These are phyloP conservation scores for Penicillium brevicompactum DNA, from an alignment of 2,329 filamentous ascomycete species.

Conservation along the genomic window DNA sequence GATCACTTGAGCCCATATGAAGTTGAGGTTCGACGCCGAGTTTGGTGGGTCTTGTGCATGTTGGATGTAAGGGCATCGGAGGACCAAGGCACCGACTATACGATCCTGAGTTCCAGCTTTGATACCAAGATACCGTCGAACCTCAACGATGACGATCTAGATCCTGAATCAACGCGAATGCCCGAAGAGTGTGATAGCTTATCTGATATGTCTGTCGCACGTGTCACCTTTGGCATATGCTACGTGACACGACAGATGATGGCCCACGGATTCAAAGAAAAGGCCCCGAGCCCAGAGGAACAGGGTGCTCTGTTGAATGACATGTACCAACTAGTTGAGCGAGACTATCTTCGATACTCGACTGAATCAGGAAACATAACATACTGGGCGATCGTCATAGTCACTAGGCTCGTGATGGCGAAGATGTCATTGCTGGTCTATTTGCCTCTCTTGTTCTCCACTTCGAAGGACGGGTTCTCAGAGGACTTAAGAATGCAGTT, in stretches of 20 bases:
- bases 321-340: conserved; percentile 48
- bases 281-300: conserved; percentile 39
- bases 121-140: conserved; percentile 59
- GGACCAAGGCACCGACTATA: conserved; percentile 65
- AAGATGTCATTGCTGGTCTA: conserved; percentile 54
- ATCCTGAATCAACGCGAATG: conserved; percentile 49
- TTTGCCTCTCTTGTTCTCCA: conserved; percentile 53
- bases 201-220: conserved; percentile 55
- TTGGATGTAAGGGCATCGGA: conserved; percentile 64
- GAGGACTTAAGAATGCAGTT: conserved; percentile 40
- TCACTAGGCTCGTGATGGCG: conserved; percentile 41
- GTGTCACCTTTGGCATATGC: conserved; percentile 42
- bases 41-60: conserved; percentile 47
- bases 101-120: conserved; percentile 59
- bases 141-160: conserved; percentile 53
- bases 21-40: conserved; percentile 40
- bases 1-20: conserved; percentile 55
- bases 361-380: conserved; percentile 40
- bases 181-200: conserved; percentile 54
- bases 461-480: conserved; percentile 33
- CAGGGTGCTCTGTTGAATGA: conserved; percentile 51
- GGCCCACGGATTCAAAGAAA: conserved; percentile 34
- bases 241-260: conserved; percentile 41
- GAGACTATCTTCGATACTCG: conserved; percentile 47
- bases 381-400: conserved; percentile 54